Conservation (phyloP, 495 filamentous ascomycete genomes). For the Penicillium longicatenatum region DNA sequence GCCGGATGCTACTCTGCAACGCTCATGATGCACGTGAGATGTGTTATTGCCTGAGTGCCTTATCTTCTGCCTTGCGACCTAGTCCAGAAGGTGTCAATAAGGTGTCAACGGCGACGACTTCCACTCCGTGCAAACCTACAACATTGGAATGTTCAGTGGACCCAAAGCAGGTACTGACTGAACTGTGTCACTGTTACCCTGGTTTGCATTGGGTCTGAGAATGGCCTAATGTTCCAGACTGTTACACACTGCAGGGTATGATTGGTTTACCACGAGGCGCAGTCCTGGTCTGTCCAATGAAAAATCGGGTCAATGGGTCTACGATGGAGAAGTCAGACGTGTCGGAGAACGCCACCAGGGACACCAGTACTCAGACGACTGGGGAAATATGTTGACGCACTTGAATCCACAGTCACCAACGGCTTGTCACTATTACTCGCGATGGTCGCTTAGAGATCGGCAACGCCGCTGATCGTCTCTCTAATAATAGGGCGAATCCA, state of each 20-base stretch:
- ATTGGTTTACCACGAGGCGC: conserved; percentile 12
- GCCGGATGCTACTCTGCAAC: no score
- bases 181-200: conserved; percentile 6
- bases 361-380: neutral
- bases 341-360: conserved; percentile 6
- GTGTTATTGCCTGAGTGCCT: neutral
- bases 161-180: neutral
- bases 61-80: neutral
- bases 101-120: neutral
- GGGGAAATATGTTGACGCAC: conserved; percentile 5
- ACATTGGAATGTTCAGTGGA: conserved; percentile 1
- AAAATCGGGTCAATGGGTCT: conserved; percentile 3
- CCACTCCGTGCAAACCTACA: neutral
- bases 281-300: neutral
- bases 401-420: neutral
- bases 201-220: neutral
- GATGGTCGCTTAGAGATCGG: neutral
- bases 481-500: conserved; percentile 5
- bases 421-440: neutral
- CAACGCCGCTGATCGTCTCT: conserved; percentile 1
- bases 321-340: conserved; percentile 9
- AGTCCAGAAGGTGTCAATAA: neutral
- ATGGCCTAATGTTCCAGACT: conserved; percentile 8
- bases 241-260: neutral
- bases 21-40: no score